Evolutionary conservation across 2,329 filamentous ascomycete genomes (phyloP).

Genomic region (Colletotrichum sp.): DNA sequence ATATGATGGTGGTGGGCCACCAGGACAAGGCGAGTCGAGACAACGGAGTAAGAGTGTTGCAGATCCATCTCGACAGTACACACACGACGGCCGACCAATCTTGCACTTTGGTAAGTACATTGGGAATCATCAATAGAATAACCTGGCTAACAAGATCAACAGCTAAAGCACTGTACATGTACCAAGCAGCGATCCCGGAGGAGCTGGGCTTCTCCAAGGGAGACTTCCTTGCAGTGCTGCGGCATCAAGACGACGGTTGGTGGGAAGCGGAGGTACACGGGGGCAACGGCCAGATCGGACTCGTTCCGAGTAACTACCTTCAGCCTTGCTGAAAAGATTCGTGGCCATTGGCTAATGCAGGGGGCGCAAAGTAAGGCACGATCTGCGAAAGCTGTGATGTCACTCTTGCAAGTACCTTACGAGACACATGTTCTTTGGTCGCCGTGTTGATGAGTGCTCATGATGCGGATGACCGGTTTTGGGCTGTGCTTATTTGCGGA

Average conservation of each 20-base stretch:
- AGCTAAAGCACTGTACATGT: conserved; percentile 95
- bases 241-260: conserved; percentile 97
- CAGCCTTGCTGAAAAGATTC: conserved; percentile 49
- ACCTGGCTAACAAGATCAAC: conserved; percentile 24
- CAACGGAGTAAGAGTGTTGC: conserved; percentile 84
- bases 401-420: background rate
- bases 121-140: background rate
- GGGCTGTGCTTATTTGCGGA: background rate
- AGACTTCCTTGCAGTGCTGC: conserved; percentile 85
- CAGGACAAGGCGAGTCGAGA: conserved; percentile 45
- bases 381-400: background rate
- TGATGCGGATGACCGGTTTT: background rate
- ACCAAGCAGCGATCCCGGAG: conserved; percentile 92
- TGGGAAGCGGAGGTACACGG: conserved; percentile 96
- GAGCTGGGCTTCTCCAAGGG: conserved; percentile 93
- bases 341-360: background rate
- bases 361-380: background rate
- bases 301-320: conserved; percentile 74
- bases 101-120: conserved; percentile 86
- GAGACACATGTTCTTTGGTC: background rate
- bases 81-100: conserved; percentile 84
- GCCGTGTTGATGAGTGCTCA: background rate
- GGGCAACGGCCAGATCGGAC: conserved; percentile 61
- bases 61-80: conserved; percentile 82
- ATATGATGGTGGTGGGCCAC: conserved; percentile 54